These are phyloP conservation scores for Apiotrichum porosum DNA, from an alignment of 1,284 basidiomycete species.

Conservation along the genomic window DNA sequence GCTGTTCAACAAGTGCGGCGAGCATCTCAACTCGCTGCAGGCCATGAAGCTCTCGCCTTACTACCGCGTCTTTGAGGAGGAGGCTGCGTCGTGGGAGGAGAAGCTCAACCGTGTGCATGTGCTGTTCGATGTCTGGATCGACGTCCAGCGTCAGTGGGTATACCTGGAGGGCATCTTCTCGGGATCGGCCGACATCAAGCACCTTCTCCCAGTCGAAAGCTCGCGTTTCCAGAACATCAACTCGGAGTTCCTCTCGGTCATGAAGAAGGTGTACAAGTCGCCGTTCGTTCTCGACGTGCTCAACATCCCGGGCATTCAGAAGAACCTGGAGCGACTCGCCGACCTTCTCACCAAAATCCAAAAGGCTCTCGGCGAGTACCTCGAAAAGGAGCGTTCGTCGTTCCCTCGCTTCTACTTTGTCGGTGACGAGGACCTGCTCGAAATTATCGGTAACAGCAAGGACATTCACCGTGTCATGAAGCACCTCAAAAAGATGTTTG, in stretches of 20 bases:
- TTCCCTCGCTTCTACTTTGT: slow-evolving; percentile 99
- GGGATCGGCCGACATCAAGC: slow-evolving; percentile 97
- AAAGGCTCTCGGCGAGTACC: slow-evolving; percentile 97
- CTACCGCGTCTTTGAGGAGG: slow-evolving; percentile 95
- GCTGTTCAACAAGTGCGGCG: slow-evolving; percentile 90
- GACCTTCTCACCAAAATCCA: slow-evolving; percentile 98
- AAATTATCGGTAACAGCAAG: slow-evolving; percentile 99
- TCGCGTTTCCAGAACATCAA: slow-evolving; percentile 98
- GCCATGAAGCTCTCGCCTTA: slow-evolving; percentile 98
- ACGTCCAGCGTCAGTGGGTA: slow-evolving; percentile 99
- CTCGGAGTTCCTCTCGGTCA: slow-evolving; percentile 93
- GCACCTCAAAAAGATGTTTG: slow-evolving; percentile 99
- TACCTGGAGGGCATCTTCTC: slow-evolving; percentile 99
- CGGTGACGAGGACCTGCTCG: slow-evolving; percentile 95
- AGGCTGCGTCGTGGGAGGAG: slow-evolving; percentile 88
- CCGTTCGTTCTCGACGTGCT: slow-evolving; percentile 96
- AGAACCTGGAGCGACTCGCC: slow-evolving; percentile 91
- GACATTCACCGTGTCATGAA: slow-evolving; percentile 97
- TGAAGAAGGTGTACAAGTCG: slow-evolving; percentile 99
- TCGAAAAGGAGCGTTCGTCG: slow-evolving; percentile 91
- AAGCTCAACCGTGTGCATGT: slow-evolving; percentile 92
- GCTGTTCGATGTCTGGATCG: slow-evolving; percentile 98
- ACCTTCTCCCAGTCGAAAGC: slow-evolving; percentile 93
- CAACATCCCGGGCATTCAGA: slow-evolving; percentile 93
- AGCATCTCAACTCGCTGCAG: slow-evolving; percentile 89